Conservation (phyloP, 2,329 filamentous ascomycete genomes). For the Teratosphaeria viscida region DNA sequence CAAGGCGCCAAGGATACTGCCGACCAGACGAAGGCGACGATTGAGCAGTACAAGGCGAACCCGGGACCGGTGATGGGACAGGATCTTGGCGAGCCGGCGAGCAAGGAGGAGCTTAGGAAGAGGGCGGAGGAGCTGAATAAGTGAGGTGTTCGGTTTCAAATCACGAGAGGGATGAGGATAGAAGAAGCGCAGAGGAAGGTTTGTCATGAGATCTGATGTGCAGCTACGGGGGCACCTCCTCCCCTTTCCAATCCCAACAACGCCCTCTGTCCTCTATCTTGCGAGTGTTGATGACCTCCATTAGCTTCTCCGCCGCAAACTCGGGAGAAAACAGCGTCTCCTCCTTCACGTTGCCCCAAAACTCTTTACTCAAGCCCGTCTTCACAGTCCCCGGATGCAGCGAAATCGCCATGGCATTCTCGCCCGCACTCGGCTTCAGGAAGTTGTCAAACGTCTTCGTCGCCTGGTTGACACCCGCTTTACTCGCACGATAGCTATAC, state of each 20-base stretch:
- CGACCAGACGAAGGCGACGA: neutral
- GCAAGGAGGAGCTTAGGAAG: conserved; percentile 41
- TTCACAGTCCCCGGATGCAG: conserved; percentile 75
- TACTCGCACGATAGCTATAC: conserved; percentile 71
- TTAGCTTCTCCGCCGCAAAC: conserved; percentile 54
- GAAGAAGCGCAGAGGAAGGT: too few relatives aligned
- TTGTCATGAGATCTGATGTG: too few relatives aligned
- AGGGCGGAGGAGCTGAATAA: conserved; percentile 42
- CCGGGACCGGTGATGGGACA: conserved; percentile 37
- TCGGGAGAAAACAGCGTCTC: conserved; percentile 57
- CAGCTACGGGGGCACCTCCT: conserved; percentile 48
- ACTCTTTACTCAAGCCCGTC: conserved; percentile 61
- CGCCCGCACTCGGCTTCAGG: conserved; percentile 46
- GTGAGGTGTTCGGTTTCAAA: neutral
- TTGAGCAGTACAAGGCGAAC: conserved; percentile 31
- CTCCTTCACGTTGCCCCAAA: conserved; percentile 54
- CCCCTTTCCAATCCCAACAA: conserved; percentile 61
- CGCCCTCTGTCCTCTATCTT: conserved; percentile 45
- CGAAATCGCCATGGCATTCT: conserved; percentile 55
- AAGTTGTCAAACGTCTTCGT: conserved; percentile 63
- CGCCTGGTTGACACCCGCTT: conserved; percentile 62
- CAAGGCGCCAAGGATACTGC: neutral
- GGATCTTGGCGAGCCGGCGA: conserved; percentile 34
- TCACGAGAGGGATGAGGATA: neutral
- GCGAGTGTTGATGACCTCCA: conserved; percentile 46